Percentiles rank a stretch among this genome's conserved stretches.
These are phyloP conservation scores for Tylopilus felleus DNA, from an alignment of 768 basidiomycete genomes.

Conservation along the genomic window DNA sequence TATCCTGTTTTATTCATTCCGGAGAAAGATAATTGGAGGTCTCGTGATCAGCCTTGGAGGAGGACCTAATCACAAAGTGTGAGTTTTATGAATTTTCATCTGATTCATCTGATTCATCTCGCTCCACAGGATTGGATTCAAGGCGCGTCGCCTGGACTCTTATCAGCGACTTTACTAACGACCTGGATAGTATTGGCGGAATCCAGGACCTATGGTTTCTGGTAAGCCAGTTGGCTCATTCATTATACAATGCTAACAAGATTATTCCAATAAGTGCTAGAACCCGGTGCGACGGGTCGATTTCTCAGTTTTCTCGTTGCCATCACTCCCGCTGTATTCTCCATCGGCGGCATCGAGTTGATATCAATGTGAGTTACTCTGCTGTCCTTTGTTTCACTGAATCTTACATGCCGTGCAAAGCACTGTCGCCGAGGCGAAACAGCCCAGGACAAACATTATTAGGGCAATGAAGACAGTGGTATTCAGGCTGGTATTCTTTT, in stretches of 20 bases:
- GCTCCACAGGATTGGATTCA: slow-evolving; percentile 17
- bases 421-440: slow-evolving; percentile 73
- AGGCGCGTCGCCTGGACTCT: background rate
- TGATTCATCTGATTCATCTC: slow-evolving; percentile 20
- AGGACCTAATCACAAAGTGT: slow-evolving; percentile 47
- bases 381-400: slow-evolving; percentile 9
- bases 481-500: slow-evolving; percentile 59
- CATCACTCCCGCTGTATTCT: slow-evolving; percentile 48
- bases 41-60: slow-evolving; percentile 59
- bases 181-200: slow-evolving; percentile 17
- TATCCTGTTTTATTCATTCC: background rate
- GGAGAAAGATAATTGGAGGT: slow-evolving; percentile 33
- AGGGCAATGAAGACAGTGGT: slow-evolving; percentile 77
- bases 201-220: slow-evolving; percentile 27
- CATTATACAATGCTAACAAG: background rate
- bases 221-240: background rate
- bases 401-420: slow-evolving; percentile 31
- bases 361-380: slow-evolving; percentile 54
- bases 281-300: slow-evolving; percentile 20
- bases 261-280: slow-evolving; percentile 7
- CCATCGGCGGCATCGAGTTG: slow-evolving; percentile 74
- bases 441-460: slow-evolving; percentile 74
- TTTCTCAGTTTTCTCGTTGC: slow-evolving; percentile 23
- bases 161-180: background rate
- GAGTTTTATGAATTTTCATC: slow-evolving; percentile 16